These are phyloP conservation scores for Lablab purpureus DNA, from an alignment of 306 rosid species.

Conservation along the genomic window DNA sequence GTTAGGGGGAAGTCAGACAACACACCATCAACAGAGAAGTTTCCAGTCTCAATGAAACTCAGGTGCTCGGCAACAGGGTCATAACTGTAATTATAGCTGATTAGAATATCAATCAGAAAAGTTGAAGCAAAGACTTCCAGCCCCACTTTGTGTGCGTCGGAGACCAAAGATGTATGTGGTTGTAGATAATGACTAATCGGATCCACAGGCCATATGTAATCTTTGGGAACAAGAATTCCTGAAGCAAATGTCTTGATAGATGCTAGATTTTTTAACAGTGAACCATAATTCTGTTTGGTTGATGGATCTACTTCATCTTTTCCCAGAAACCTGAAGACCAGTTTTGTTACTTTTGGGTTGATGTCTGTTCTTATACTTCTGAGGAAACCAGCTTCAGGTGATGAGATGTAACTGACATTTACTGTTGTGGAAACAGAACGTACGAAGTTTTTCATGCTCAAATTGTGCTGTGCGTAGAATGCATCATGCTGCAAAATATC, in stretches of 20 bases:
- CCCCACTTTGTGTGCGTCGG: conserved; percentile 75
- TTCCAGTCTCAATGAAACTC: conserved; percentile 66
- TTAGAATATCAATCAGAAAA: conserved; percentile 64
- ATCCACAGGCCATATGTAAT: conserved; percentile 76
- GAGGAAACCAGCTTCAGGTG: conserved; percentile 81
- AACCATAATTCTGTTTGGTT: conserved; percentile 67
- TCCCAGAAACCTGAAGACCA: conserved; percentile 64
- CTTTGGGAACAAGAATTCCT: conserved; percentile 81
- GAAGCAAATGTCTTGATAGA: conserved; percentile 81
- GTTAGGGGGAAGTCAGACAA: conserved; percentile 80
- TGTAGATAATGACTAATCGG: conserved; percentile 47
- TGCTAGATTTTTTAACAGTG: conserved; percentile 66
- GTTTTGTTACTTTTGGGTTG: conserved; percentile 62
- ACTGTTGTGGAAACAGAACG: conserved; percentile 58
- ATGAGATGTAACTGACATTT: conserved; percentile 67
- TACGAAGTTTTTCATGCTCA: conserved; percentile 70
- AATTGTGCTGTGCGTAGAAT: conserved; percentile 66
- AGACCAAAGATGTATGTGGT: conserved; percentile 68
- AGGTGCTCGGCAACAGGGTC: conserved; percentile 79
- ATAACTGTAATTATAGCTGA: conserved; percentile 73
- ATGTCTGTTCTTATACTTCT: conserved; percentile 55
- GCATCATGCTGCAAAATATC: conserved; percentile 67
- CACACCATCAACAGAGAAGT: conserved; percentile 84
- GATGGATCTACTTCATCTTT: conserved; percentile 61
- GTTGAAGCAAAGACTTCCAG: conserved; percentile 74